These are phyloP conservation scores for Phytophthora sansomeana DNA, from an alignment of 352 stramenopile genomes.

Conservation along the genomic window DNA sequence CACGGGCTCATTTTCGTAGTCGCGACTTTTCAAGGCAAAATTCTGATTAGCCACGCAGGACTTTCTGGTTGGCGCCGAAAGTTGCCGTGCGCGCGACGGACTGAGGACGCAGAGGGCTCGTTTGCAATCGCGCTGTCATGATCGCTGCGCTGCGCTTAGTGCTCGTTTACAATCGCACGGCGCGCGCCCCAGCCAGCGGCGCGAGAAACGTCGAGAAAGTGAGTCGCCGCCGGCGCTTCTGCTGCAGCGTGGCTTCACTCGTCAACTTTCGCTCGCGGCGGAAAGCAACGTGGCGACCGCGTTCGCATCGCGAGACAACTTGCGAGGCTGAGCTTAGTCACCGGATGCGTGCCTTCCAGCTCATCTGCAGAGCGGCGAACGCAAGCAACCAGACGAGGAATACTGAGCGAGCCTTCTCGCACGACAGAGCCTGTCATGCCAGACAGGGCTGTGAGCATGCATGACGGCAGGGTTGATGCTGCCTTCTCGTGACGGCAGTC, in stretches of 20 bases:
- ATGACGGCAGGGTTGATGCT: too few species aligned
- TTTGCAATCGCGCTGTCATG: slow-evolving; percentile 15
- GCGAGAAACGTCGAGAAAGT: slow-evolving; percentile 14
- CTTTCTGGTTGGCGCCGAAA: slow-evolving; percentile 15
- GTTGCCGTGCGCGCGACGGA: slow-evolving; percentile 5
- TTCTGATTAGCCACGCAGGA: slow-evolving; percentile 25
- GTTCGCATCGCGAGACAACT: background rate
- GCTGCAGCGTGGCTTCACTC: slow-evolving; percentile 17
- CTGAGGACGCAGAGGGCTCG: slow-evolving; percentile 6
- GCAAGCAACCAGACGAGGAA: slow-evolving; percentile 28
- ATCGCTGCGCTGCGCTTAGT: slow-evolving; percentile 10
- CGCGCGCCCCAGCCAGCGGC: slow-evolving; percentile 7
- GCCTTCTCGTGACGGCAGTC: too few species aligned
- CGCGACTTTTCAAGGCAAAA: slow-evolving; percentile 30
- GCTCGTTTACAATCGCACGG: slow-evolving; percentile 23
- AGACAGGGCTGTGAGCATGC: too few species aligned
- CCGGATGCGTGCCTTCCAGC: too few species aligned
- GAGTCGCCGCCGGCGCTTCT: slow-evolving; percentile 19
- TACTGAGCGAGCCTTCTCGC: slow-evolving; percentile 9
- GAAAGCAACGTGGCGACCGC: slow-evolving; percentile 15
- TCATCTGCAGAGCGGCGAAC: slow-evolving; percentile 20
- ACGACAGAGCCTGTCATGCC: slow-evolving; percentile 13
- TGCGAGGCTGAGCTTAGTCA: background rate
- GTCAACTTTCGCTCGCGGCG: background rate
- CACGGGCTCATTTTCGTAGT: slow-evolving; percentile 28